Evolutionary conservation across 768 basidiomycete species (phyloP), one percentile per base, ranked within the genome.

Genomic region (Amanita inopinata): DNA sequence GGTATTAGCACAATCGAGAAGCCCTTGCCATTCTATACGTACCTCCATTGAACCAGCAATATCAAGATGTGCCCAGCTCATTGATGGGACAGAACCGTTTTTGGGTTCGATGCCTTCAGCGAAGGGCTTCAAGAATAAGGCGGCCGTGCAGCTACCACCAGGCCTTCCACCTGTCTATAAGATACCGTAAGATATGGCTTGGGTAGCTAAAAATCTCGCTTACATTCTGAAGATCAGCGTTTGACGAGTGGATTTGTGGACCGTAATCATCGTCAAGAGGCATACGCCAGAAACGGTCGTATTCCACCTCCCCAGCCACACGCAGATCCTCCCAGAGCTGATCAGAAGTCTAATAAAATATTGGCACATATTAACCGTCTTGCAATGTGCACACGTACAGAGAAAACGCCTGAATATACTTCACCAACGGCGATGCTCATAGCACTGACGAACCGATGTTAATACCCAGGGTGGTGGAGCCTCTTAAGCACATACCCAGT

Each of bases 261-360:
- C 74, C 78, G 50, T 71, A 93, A 44, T 80, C 85, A 33, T 88
- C 85, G 51, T 87, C 81, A 40, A 93, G 74, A 7, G 89, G 89
- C 80, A 92, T 78, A 19, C 89, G 76, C 89, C 89, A 92, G 70
- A 93, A 80, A 41, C 79, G 77, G 60, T 90, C 87, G 53, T 83
- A 74, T 53, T 88, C 84, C 10, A 62, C 60, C 62, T 80, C 75
- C 8, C 85, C 87, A 2, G 89, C 87, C 2, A 56, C 65, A 47
- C 76, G 65, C 8, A 93, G 71, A 41, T 73, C 65, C 27, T 71
- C 53, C 85, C 86, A 92, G 14, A 93, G 77, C 17, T 67, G 61
- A 49, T 87, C 81, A 2, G 84, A 84, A 10, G 74, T 80, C 83
- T 85, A 43, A 17, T 14, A 8, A 22, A 4, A 14, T 19, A 11